A percentile compares a stretch with the other conserved stretches of the same genome.
phyloP scores from a whole-genome alignment of 2,329 filamentous ascomycete genomes.

The Fusarium zealandicum region DNA sequence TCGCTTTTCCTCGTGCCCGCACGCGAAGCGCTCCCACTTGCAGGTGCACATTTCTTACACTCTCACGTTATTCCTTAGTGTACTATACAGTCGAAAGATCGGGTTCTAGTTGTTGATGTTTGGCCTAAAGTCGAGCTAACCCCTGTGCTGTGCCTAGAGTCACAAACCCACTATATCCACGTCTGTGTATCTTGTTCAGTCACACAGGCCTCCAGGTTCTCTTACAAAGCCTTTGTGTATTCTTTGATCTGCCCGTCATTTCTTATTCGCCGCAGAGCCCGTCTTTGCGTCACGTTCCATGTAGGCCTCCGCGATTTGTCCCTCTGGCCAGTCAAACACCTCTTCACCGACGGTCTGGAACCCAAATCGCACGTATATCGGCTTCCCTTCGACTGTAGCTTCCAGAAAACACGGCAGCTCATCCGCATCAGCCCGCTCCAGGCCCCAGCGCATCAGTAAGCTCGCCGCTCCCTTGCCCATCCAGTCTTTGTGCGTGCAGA shows the following conservation, averaged over 20 bases:
- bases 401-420: conserved; percentile 57
- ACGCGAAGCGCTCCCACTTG: conserved; percentile 22
- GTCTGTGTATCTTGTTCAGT: conserved; percentile 10
- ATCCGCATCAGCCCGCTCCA: conserved; percentile 53
- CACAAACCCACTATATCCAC: not conserved
- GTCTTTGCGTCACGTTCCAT: conserved; percentile 44
- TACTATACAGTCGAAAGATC: not conserved
- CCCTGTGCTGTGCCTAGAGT: not conserved
- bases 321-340: conserved; percentile 44
- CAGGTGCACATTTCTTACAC: conserved; percentile 34
- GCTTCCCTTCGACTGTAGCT: conserved; percentile 55
- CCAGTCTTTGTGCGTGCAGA: conserved; percentile 52
- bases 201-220: conserved; percentile 8
- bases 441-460: conserved; percentile 56
- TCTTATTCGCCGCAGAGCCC: conserved; percentile 3
- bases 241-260: conserved; percentile 15
- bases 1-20: conserved; percentile 32
- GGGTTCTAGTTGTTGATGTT: not conserved
- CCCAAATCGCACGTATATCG: conserved; percentile 57
- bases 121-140: not conserved
- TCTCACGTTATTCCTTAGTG: conserved; percentile 1
- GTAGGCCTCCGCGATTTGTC: conserved; percentile 45
- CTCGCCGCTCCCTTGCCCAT: conserved; percentile 57
- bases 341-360: conserved; percentile 52
- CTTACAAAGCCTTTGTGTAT: conserved; percentile 8